phyloP scores from a whole-genome alignment of 1,284 basidiomycete species.

The Ustilago loliicola region DNA sequence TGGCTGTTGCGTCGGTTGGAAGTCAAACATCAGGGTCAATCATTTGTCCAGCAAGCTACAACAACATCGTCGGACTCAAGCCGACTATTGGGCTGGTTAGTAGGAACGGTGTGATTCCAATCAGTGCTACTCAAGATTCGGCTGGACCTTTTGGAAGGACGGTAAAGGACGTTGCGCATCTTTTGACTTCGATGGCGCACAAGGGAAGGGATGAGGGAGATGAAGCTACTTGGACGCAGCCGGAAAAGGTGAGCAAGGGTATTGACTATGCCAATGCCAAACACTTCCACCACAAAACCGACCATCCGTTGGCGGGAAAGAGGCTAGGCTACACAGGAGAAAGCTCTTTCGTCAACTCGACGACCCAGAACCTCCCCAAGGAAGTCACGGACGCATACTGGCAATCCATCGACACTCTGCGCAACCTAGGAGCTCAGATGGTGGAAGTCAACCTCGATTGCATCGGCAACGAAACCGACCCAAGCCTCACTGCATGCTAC shows the following conservation, averaged over 20 bases:
- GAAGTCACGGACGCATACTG: conserved; percentile 24
- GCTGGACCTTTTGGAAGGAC: conserved; percentile 41
- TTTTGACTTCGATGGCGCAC: conserved; percentile 47
- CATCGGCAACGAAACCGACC: conserved; percentile 26
- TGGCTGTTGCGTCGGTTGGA: conserved; percentile 76
- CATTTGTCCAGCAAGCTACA: conserved; percentile 48
- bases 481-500: conserved; percentile 23
- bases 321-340: conserved; percentile 29
- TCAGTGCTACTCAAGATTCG: conserved; percentile 45
- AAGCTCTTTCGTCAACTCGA: conserved; percentile 35
- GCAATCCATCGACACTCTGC: conserved; percentile 20
- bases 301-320: conserved; percentile 16
- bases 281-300: conserved; percentile 14
- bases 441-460: conserved; percentile 40
- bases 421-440: conserved; percentile 31
- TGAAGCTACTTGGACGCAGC: conserved; percentile 39
- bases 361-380: conserved; percentile 26
- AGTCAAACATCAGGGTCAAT: conserved; percentile 74
- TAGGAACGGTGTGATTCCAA: conserved; percentile 43
- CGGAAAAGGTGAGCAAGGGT: conserved; percentile 17
- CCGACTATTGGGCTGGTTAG: conserved; percentile 51
- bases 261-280: conserved; percentile 30
- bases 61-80: conserved; percentile 55
- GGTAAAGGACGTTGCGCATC: conserved; percentile 46
- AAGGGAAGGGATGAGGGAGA: conserved; percentile 38